phyloP scores from a whole-genome alignment of 2,329 filamentous ascomycete genomes.

The Curvularia sp. region DNA sequence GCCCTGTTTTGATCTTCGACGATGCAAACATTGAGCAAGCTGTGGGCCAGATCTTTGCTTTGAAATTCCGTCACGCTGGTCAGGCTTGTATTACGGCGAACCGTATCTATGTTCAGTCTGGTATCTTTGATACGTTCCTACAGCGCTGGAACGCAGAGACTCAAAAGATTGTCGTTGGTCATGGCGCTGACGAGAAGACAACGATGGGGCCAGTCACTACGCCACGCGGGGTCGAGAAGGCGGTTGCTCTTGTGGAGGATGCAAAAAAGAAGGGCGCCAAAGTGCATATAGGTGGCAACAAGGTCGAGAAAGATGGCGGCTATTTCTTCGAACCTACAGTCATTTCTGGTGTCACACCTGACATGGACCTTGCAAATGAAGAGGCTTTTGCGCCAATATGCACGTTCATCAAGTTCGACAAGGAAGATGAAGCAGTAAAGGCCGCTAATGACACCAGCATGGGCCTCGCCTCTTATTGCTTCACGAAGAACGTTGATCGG shows the following conservation, averaged over 20 bases:
- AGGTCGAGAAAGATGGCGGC: conserved; percentile 57
- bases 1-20: conserved; percentile 69
- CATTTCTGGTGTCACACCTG: conserved; percentile 64
- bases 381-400: conserved; percentile 72
- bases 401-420: conserved; percentile 70
- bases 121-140: conserved; percentile 68
- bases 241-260: conserved; percentile 67
- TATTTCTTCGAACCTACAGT: conserved; percentile 77
- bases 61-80: conserved; percentile 67
- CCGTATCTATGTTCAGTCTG: conserved; percentile 68
- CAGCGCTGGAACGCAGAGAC: conserved; percentile 61
- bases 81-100: conserved; percentile 72
- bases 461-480: conserved; percentile 72
- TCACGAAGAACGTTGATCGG: conserved; percentile 72
- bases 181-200: conserved; percentile 64
- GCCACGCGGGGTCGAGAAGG: conserved; percentile 63
- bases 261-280: conserved; percentile 69
- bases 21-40: conserved; percentile 68
- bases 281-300: conserved; percentile 67
- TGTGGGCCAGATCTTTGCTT: conserved; percentile 54
- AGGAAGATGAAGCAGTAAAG: conserved; percentile 68
- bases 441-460: conserved; percentile 68
- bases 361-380: conserved; percentile 65
- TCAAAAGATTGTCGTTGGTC: conserved; percentile 65
- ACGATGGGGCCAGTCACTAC: conserved; percentile 69